Percentiles rank a stretch among this genome's conserved stretches.
Evolutionary conservation across 2,329 filamentous ascomycete species (phyloP).

Genomic region (Phyllosticta paracitricarpa): DNA sequence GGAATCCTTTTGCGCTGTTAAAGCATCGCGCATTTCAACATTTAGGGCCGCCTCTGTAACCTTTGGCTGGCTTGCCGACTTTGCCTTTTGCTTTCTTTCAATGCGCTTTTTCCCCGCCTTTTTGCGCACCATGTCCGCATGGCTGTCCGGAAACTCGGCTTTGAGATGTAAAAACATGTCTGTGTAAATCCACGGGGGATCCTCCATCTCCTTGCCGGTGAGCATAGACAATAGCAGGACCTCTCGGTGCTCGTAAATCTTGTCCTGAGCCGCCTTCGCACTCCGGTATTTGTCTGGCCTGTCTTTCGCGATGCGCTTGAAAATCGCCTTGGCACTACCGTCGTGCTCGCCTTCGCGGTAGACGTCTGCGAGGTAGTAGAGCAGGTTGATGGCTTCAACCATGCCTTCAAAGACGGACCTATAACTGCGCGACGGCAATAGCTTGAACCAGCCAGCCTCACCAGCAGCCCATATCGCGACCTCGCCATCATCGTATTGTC

Average conservation of each 20-base stretch:
- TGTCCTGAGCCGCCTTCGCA: slow-evolving; percentile 17
- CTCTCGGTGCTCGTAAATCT: slow-evolving; percentile 27
- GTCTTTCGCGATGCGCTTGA: slow-evolving; percentile 16
- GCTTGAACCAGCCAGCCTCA: slow-evolving; percentile 57
- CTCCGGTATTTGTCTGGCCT: slow-evolving; percentile 20
- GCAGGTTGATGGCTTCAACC: slow-evolving; percentile 52
- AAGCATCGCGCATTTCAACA: not conserved
- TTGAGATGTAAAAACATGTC: slow-evolving; percentile 33
- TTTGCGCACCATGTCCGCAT: slow-evolving; percentile 15
- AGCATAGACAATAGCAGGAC: slow-evolving; percentile 38
- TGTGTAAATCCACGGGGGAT: slow-evolving; percentile 33
- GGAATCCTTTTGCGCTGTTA: not conserved
- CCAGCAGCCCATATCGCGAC: slow-evolving; percentile 58
- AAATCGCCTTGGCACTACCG: slow-evolving; percentile 25
- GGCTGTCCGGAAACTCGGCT: slow-evolving; percentile 24
- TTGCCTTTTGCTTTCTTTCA: slow-evolving; percentile 1
- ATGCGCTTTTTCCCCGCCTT: slow-evolving; percentile 11
- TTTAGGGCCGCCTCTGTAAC: not conserved
- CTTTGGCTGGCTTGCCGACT: not conserved
- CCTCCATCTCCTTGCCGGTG: slow-evolving; percentile 28
- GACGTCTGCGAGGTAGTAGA: slow-evolving; percentile 52
- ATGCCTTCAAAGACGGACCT: slow-evolving; percentile 47
- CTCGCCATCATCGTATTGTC: slow-evolving; percentile 44
- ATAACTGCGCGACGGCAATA: slow-evolving; percentile 51
- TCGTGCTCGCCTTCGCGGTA: slow-evolving; percentile 32